Conservation (phyloP, 2,329 filamentous ascomycete species). For the Neopestalotiopsis sp. region DNA sequence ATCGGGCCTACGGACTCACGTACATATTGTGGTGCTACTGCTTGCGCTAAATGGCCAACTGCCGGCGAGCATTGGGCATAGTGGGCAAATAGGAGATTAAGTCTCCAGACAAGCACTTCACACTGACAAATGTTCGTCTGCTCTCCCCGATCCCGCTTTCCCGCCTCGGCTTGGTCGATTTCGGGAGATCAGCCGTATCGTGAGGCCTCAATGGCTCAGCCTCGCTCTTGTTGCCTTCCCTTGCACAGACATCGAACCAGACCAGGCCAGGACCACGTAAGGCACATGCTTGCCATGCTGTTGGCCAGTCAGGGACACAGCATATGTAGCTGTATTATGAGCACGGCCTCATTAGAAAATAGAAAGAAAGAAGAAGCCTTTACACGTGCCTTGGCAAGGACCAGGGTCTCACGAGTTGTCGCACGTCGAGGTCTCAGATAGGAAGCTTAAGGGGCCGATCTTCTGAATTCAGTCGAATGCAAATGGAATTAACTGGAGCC, state of each 20-base stretch:
- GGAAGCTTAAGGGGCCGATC: constrained; percentile 5
- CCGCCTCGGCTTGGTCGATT: neutral
- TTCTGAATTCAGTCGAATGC: neutral
- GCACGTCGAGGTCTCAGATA: constrained; percentile 12
- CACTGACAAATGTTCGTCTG: neutral
- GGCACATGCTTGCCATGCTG: neutral
- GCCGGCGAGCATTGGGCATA: neutral
- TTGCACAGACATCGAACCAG: neutral
- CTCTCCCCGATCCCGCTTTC: neutral
- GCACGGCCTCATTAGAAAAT: neutral
- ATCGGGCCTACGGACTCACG: too few relatives aligned
- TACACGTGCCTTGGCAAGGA: constrained; percentile 2
- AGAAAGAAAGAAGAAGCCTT: neutral
- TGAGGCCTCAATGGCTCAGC: neutral
- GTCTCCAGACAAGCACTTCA: neutral
- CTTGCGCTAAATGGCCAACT: neutral
- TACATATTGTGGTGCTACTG: neutral
- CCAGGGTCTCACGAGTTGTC: neutral
- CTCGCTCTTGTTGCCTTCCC: neutral
- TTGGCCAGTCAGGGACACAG: neutral
- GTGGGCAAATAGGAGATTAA: neutral
- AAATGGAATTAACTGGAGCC: neutral
- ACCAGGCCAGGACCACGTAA: neutral
- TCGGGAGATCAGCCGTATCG: neutral
- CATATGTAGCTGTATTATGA: too few relatives aligned